phyloP scores from a whole-genome alignment of 2,329 filamentous ascomycete species.

The Aureobasidium pullulans region DNA sequence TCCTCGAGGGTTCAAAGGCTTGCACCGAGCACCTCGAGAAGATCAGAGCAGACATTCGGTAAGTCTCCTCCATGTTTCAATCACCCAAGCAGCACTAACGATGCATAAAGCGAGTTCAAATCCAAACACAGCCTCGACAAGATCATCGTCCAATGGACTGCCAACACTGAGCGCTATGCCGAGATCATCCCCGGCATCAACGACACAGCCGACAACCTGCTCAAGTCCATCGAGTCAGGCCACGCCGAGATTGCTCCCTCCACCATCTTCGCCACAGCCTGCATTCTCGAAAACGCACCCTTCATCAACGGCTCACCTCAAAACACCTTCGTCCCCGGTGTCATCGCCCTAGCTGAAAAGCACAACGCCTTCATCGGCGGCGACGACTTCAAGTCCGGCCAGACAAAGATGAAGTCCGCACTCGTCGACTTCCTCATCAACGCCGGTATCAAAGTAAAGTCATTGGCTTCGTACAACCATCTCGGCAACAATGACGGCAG shows the following conservation, averaged over 20 bases:
- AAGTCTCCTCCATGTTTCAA: slow-evolving; percentile 16
- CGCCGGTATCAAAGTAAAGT: slow-evolving; percentile 96
- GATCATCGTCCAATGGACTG: slow-evolving; percentile 96
- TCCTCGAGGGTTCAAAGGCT: slow-evolving; percentile 76
- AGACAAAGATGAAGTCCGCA: slow-evolving; percentile 99
- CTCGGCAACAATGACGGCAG: slow-evolving; percentile 99
- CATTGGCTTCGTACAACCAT: slow-evolving; percentile 98
- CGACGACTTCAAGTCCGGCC: slow-evolving; percentile 98
- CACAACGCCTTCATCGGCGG: slow-evolving; percentile 88
- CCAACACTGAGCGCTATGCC: slow-evolving; percentile 96
- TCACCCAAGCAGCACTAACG: not conserved
- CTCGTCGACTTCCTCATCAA: slow-evolving; percentile 98
- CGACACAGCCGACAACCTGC: slow-evolving; percentile 89
- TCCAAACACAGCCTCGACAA: slow-evolving; percentile 76
- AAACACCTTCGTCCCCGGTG: slow-evolving; percentile 96
- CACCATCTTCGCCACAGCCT: slow-evolving; percentile 91
- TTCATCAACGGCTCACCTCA: slow-evolving; percentile 99
- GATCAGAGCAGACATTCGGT: slow-evolving; percentile 86
- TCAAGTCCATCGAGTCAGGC: slow-evolving; percentile 77
- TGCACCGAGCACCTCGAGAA: slow-evolving; percentile 83
- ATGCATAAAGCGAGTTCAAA: slow-evolving; percentile 71
- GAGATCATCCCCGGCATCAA: slow-evolving; percentile 84
- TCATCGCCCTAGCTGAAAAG: slow-evolving; percentile 79
- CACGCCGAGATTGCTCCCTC: slow-evolving; percentile 92
- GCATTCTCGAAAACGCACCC: slow-evolving; percentile 78